Conservation (phyloP, 2,329 filamentous ascomycete species). For the Stromatinia cepivora region DNA sequence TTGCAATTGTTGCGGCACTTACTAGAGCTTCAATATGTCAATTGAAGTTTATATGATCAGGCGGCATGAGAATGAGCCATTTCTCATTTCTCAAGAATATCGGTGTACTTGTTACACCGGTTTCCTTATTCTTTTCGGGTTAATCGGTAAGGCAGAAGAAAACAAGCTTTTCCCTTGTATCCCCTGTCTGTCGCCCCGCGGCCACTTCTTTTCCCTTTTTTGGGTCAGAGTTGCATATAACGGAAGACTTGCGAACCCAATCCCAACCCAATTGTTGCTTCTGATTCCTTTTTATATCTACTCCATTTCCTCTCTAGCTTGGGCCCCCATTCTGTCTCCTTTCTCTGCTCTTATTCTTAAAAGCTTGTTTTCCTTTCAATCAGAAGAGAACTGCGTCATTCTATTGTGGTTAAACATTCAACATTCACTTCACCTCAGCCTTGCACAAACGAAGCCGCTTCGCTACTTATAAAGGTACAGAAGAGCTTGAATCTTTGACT, state of each 20-base stretch:
- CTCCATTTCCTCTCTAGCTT: constrained; percentile 1
- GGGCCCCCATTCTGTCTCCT: neutral
- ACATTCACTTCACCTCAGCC: constrained; percentile 20
- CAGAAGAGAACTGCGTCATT: neutral
- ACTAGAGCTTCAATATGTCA: no score
- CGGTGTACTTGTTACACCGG: neutral
- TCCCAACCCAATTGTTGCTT: neutral
- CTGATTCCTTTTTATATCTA: neutral
- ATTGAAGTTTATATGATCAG: neutral
- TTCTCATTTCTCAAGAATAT: neutral
- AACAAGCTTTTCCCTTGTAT: constrained; percentile 11
- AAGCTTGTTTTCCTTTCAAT: neutral
- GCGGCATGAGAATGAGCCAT: neutral
- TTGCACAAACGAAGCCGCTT: neutral
- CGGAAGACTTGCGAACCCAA: neutral
- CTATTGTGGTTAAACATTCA: neutral
- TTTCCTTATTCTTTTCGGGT: neutral
- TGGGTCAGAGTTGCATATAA: neutral
- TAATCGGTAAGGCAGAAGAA: constrained; percentile 17
- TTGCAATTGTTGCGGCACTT: neutral
- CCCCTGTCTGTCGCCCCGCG: neutral
- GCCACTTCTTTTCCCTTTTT: neutral
- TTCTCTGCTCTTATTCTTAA: constrained; percentile 4
- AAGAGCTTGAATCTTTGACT: neutral
- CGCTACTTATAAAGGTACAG: neutral